Evolutionary conservation across 371 early-diverging fungal species (phyloP), one percentile per base, ranked within the genome.

Genomic region (Syncephalastrum contaminatum): DNA sequence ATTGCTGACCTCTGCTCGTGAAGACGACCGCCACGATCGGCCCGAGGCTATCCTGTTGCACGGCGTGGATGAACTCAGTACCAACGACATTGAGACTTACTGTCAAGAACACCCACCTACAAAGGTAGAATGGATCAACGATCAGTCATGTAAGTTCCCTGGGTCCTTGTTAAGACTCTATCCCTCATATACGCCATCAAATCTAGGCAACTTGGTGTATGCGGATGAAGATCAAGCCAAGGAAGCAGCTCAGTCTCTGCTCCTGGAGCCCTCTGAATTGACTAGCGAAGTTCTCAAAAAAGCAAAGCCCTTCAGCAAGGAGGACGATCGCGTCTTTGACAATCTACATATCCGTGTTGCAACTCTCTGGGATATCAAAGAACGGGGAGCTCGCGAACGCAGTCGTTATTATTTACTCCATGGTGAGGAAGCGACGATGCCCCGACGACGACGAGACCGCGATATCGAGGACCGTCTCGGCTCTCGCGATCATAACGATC

Each of bases 121-220:
- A n/a, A 77, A 78, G 40, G 68, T 84, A 1, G 80, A 84, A 58
- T 84, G 84, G 84, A 79, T 84, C 48, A 73, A 84, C 46, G 84
- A 84, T 45, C 62, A 75, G 0, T 71, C 73, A 6, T 84, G 84
- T 66, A 78, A 78, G 64, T 15, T 65, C 43, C 14, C 63, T 62
- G 41, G 52, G 51, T n/a, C 61, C 57, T 48, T 45, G 45, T 19
- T 15, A 36, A 25, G 4, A n/a, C 15, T 15, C 18, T n/a, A 36
- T 27, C 10, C 4, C 20, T n/a, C 5, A 47, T 20, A 47, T 4
- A 14, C 5, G 24, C 1, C 14, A 16, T 68, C 59, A 18, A 22
- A 48, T 4, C 7, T 51, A 73, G 73, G 74, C 47, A 73, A 73
- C 51, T 50, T 75, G 5, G 69, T 69, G 0, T 73, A 71, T 39